These are phyloP conservation scores for Brassica hybrid DNA, from an alignment of 441 rosid species.

Conservation along the genomic window DNA sequence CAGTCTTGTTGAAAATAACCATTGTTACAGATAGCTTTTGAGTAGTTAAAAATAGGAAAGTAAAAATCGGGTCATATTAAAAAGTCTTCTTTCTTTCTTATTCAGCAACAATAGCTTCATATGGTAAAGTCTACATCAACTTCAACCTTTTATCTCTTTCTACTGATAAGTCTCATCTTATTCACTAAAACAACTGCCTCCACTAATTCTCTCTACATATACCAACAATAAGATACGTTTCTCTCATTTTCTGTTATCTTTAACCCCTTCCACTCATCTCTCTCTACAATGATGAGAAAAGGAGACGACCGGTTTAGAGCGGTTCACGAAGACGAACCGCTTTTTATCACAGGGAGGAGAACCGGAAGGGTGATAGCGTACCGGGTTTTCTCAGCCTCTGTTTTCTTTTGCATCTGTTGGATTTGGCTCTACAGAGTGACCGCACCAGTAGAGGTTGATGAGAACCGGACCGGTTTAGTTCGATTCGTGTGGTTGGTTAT, in stretches of 20 bases:
- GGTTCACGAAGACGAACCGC: background rate
- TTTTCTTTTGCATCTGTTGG: slow-evolving; percentile 8
- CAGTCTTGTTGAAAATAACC: background rate
- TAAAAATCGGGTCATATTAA: too few species aligned
- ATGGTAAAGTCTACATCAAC: background rate
- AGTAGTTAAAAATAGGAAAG: too few species aligned
- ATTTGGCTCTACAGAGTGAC: slow-evolving; percentile 9
- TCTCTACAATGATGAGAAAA: background rate
- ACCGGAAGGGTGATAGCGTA: background rate
- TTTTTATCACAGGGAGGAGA: background rate
- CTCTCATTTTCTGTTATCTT: background rate
- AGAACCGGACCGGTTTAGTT: background rate
- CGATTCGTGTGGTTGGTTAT: background rate
- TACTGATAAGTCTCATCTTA: background rate
- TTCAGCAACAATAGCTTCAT: background rate
- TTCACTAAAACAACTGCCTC: background rate
- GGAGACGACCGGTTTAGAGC: background rate
- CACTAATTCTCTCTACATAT: slow-evolving; percentile 1
- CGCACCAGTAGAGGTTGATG: background rate
- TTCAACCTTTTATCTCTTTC: background rate
- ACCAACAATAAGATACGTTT: background rate
- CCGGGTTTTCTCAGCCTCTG: slow-evolving; percentile 1
- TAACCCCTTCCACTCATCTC: background rate
- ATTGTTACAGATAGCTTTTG: background rate
- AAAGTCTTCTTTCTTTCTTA: background rate